A percentile compares a stretch with the other conserved stretches of the same genome.
Evolutionary conservation across 2,329 filamentous ascomycete genomes (phyloP).

Genomic region (Aspergillus arachidicola): DNA sequence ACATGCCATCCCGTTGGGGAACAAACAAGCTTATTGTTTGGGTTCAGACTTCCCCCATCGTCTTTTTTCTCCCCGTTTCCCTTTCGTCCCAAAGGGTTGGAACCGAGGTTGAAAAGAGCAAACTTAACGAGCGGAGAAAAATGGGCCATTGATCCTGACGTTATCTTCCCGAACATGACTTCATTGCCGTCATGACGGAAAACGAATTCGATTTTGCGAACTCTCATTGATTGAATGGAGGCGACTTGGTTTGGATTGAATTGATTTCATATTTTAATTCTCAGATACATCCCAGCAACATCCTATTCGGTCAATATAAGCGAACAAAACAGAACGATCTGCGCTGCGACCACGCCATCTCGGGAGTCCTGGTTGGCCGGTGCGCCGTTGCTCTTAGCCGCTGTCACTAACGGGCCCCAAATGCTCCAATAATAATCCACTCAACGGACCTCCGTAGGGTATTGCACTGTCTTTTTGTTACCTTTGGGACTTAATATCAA

Average conservation of each 20-base stretch:
- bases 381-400: neutral
- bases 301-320: neutral
- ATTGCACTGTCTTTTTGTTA: neutral
- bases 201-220: neutral
- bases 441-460: constrained; percentile 1
- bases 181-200: neutral
- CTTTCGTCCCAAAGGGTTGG: neutral
- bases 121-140: neutral
- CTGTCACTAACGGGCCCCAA: constrained; percentile 1
- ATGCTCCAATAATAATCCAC: constrained; percentile 2
- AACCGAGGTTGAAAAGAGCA: neutral
- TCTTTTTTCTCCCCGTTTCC: neutral
- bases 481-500: neutral
- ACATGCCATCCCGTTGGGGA: neutral
- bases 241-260: neutral
- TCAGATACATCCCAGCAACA: neutral
- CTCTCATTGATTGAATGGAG: neutral
- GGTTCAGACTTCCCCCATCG: neutral
- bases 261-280: too few relatives aligned
- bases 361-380: constrained; percentile 7
- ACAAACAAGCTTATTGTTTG: neutral
- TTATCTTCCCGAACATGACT: neutral
- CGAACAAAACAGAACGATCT: constrained; percentile 1
- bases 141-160: neutral
- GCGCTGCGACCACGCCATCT: constrained; percentile 14